These are phyloP conservation scores for Aquilaria malaccensis DNA, from an alignment of 345 rosid species.

Conservation along the genomic window DNA sequence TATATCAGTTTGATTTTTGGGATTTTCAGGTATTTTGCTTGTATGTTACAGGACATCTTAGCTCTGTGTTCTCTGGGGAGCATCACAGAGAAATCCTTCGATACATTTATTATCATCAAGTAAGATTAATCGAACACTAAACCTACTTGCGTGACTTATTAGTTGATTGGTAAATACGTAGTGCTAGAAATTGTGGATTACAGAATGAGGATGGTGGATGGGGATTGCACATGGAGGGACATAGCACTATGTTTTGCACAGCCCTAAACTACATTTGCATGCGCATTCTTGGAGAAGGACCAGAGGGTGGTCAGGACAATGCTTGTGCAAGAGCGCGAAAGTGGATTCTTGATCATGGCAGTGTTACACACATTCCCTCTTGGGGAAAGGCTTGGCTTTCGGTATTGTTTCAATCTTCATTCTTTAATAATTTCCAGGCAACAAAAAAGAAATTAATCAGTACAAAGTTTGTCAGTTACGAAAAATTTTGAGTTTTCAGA, in stretches of 20 bases:
- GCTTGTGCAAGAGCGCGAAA: conserved; percentile 36
- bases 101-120: conserved; percentile 45
- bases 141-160: too few species aligned
- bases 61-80: conserved; percentile 26
- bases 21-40: conserved; percentile 28
- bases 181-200: background rate
- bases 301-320: conserved; percentile 34
- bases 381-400: conserved; percentile 63
- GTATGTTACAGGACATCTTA: conserved; percentile 37
- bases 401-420: conserved; percentile 9
- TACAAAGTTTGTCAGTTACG: background rate
- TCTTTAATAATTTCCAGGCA: too few species aligned
- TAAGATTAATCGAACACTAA: background rate
- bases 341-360: conserved; percentile 47
- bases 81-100: conserved; percentile 41
- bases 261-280: too few species aligned
- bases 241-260: conserved; percentile 16
- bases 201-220: conserved; percentile 57
- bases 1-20: background rate
- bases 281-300: conserved; percentile 16
- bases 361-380: conserved; percentile 34
- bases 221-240: conserved; percentile 51
- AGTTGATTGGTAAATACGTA: background rate
- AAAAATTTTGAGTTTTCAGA: conserved; percentile 8
- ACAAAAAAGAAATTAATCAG: too few species aligned